Evolutionary conservation across 2,329 filamentous ascomycete species (phyloP).

Genomic region (Hymenoscyphus albidus): DNA sequence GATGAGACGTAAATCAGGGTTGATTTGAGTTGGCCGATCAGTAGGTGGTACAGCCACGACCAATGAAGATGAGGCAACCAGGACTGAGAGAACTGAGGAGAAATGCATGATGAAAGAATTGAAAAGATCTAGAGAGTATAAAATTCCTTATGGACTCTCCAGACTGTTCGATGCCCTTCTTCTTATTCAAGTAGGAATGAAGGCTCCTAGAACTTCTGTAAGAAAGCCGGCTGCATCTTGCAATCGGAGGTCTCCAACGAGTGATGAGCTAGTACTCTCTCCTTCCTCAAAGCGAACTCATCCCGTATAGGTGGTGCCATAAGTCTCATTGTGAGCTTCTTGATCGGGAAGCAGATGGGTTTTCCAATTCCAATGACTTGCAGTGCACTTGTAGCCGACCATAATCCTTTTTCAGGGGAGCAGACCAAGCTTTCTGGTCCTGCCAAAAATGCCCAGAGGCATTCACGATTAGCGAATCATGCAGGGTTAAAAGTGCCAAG

Average conservation of each 20-base stretch:
- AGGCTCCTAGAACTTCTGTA: not conserved
- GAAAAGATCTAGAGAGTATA: not conserved
- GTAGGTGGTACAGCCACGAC: conserved; percentile 4
- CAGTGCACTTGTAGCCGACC: not conserved
- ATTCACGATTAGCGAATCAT: not conserved
- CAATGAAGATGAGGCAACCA: conserved; percentile 2
- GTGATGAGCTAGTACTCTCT: not conserved
- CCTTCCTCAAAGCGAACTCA: not conserved
- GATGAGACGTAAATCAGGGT: conserved; percentile 13
- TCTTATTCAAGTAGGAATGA: not conserved
- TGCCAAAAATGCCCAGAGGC: not conserved
- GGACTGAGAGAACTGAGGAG: not conserved
- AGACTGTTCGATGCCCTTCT: not conserved
- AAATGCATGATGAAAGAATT: conserved; percentile 8
- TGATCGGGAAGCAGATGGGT: conserved; percentile 1
- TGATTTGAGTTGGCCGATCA: not conserved
- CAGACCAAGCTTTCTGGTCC: conserved; percentile 3
- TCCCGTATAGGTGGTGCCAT: not conserved
- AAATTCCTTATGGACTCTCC: not conserved
- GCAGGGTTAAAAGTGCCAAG: not conserved
- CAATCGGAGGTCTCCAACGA: not conserved
- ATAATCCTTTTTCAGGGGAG: not conserved
- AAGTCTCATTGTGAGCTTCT: conserved; percentile 1
- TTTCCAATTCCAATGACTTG: not conserved
- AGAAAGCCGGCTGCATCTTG: not conserved